Evolutionary conservation across 768 basidiomycete genomes (phyloP).

Genomic region (Hygrocybe punicea): DNA sequence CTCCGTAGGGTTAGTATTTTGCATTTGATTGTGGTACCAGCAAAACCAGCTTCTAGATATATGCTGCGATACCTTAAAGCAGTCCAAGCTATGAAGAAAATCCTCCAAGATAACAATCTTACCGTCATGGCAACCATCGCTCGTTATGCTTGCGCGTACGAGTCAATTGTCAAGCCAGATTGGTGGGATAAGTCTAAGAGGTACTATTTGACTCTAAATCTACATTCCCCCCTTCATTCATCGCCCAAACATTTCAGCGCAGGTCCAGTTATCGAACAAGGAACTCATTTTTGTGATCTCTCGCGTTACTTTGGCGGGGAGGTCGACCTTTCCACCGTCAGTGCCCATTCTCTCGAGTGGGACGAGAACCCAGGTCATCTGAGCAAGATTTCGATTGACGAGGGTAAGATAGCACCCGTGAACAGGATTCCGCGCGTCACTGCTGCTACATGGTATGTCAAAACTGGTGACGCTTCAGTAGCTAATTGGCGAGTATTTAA

Average conservation of each 20-base stretch:
- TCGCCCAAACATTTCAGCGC: conserved; percentile 49
- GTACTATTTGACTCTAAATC: conserved; percentile 28
- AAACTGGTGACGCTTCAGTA: not conserved
- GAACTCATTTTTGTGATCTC: conserved; percentile 95
- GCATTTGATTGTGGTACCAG: not conserved
- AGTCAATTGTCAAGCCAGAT: conserved; percentile 72
- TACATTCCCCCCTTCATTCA: conserved; percentile 5
- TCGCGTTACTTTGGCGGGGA: conserved; percentile 97
- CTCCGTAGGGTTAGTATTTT: conserved; percentile 71
- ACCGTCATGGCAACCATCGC: conserved; percentile 96
- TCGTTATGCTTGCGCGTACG: conserved; percentile 88
- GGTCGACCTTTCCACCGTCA: conserved; percentile 76
- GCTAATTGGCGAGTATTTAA: conserved; percentile 1
- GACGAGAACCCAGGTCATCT: conserved; percentile 84
- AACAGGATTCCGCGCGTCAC: conserved; percentile 94
- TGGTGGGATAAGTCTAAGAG: conserved; percentile 95
- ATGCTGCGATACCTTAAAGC: conserved; percentile 94
- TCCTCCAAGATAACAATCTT: conserved; percentile 90
- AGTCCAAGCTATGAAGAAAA: conserved; percentile 94
- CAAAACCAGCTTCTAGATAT: conserved; percentile 48
- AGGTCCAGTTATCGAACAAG: conserved; percentile 85
- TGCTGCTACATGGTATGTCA: conserved; percentile 74
- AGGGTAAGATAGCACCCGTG: conserved; percentile 76
- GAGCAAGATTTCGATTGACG: conserved; percentile 78
- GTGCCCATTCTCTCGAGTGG: conserved; percentile 89